Evolutionary conservation across 2,329 filamentous ascomycete species (phyloP), one percentile per base, ranked within the genome.

Genomic region (Herpotrichia juniperi): DNA sequence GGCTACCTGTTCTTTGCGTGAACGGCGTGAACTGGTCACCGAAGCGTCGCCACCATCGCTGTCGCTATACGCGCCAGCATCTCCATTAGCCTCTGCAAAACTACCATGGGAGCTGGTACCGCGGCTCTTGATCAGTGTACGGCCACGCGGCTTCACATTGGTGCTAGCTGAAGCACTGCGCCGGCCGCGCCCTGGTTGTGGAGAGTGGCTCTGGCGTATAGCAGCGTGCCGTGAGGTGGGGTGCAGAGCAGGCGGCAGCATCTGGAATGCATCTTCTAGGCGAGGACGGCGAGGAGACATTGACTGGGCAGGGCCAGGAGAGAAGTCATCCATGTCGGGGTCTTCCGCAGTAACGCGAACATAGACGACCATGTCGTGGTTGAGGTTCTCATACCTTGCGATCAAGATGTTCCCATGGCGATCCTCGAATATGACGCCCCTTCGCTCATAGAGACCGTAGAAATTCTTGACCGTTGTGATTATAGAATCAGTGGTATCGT

Each of bases 401-500:
- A 99, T 97, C 68, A 99, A 85, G 55, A 90, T 96, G 68, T 90
- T 93, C 67, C 91, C 91, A 66, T 89, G 81, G 59, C 90, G 86
- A 74, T 97, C 93, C 77, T 97, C 93, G 69, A 99, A 97, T 77
- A 91, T 96, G 69, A 99, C 89, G 61, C 94, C 93, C 71, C 88
- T 64, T 25, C 76, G 87, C 60, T 93, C 90, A 74, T 97, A 97
- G 62, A 99, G 83, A 55, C 94, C 94, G 72, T 96, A 97, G 79
- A 97, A 97, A 80, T 97, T 97, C 83, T 96, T 97, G 69, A 97
- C 93, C 1, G 94, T 97, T 12, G 92, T 94, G 59, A 97, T 91
- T 77, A 99, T 99, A 30, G 93, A 97, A 72, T 97, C 93, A 19
- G 93, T 97, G 46, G 91, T 93, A 79, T 99, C 94, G 75, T 97